Base-by-base conservation (phyloP, 805 yeast genomes). In the Saccharomyces cerevisiae region DNA sequence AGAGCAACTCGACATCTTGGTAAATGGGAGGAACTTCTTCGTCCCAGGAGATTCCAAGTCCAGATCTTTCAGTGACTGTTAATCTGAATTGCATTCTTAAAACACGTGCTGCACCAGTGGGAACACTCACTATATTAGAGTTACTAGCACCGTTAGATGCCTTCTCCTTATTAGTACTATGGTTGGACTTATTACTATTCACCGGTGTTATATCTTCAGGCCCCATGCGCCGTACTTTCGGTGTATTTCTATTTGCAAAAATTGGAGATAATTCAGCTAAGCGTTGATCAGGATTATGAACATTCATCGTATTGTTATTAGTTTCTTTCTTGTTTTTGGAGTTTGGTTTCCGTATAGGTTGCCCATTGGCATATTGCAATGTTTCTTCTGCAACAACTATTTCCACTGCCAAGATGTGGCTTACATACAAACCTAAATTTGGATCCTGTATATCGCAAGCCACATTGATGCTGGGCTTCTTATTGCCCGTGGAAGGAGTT, bases 1-100 rank as follows among this genome's bases (percentile, higher is more conserved):
- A 82, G 47, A 89, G 75, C 0, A 95, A 82, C 29, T 82, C 76
- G 22, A 94, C 90, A 60, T 89, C 92, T 52, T 82, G 89, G 64
- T 94, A 94, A 22, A 90, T 87, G 1, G 99, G 99, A 1, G 99
- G 99, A 17, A 95, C 98, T 70, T 94, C 99, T 66, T 92, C 97
- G 70, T 92, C 97, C 98, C 99, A 94, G 0, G 97, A 87, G 30
- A 94, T 89, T 4, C 99, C 99, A 46, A 94, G 76, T 0, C 99
- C 99, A 0, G 96, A 85, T 56, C 98, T 77, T 67, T 91, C 98
- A 2, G 96, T 87, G 24, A 94, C 71, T 2, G 76, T 75, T n/a
- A 92, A 63, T 59, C 86, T 85, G 72, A 94, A 92, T 69, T 91
- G 97, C 97, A 94, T 94, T 59, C 98, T 75, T 56, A 94, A 74